Evolutionary conservation across 2,329 filamentous ascomycete species (phyloP), one percentile per base, ranked within the genome.

Genomic region (Trichoderma guizhouense): DNA sequence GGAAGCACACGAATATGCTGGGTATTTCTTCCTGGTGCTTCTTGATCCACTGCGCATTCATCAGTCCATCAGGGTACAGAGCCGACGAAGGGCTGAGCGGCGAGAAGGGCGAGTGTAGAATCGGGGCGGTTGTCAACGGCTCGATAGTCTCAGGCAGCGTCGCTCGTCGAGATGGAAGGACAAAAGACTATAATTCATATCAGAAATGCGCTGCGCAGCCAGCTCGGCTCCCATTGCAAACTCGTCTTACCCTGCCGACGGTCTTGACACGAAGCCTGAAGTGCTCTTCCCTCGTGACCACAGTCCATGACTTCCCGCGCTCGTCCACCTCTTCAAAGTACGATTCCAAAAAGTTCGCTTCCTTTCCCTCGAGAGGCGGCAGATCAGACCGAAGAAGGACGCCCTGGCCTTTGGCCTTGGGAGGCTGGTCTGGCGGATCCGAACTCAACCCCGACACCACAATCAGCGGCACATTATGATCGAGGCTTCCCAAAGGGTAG

Each of bases 81-180:
- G 90, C 86, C 8, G 95, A 97, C 8, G 87, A 88, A 4, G 95
- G 94, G 51, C 93, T 96, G 34, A 98, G 86, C 1, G 95, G 96
- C 3, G 96, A 98, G 75, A 97, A 90, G 1, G 95, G 93, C 14
- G 96, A 98, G 81, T 98, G 95, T 5, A 97, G 84, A n/a, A 90
- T 84, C 72, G 86, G 83, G 21, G 85, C 82, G 28, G 84, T 80
- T 47, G 82, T 80, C 68, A 86, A 82, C 4, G 82, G 77, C 65
- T 87, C 85, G 76, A 86, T 82, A 69, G 86, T 83, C 61, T 86
- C 84, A 21, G 86, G 87, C 61, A 88, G 82, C 73, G 82, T 83
- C 43, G 88, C 87, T 76, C 86, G 86, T 74, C 89, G 86, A 51
- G 87, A 85, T 14, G 90, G 89, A 72, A 87, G 87, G 78, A 85